phyloP scores from a whole-genome alignment of 2,329 filamentous ascomycete species.

The Celoporthe dispersa region DNA sequence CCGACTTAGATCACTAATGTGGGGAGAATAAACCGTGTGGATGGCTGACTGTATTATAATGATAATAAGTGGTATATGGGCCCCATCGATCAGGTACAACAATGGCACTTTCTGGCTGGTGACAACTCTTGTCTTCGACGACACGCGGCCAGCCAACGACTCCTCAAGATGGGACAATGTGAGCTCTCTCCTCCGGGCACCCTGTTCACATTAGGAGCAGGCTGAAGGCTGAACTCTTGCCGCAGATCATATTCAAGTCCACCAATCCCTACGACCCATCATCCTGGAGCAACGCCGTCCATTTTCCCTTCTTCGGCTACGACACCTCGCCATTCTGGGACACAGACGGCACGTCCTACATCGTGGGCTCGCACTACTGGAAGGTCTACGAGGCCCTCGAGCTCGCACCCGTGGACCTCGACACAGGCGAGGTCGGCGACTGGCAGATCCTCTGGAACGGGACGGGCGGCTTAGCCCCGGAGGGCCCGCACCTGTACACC shows the following conservation, averaged over 20 bases:
- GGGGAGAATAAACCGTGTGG: too few species aligned
- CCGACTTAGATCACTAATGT: slow-evolving; percentile 32
- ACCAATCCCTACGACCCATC: slow-evolving; percentile 46
- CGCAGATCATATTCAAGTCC: slow-evolving; percentile 49
- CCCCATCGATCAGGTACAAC: slow-evolving; percentile 38
- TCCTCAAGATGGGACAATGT: slow-evolving; percentile 45
- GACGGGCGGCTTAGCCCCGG: slow-evolving; percentile 49
- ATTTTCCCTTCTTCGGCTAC: slow-evolving; percentile 55
- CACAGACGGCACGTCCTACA: slow-evolving; percentile 57
- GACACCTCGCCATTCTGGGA: slow-evolving; percentile 63
- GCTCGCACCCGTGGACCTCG: slow-evolving; percentile 44
- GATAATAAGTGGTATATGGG: slow-evolving; percentile 42
- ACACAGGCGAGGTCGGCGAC: slow-evolving; percentile 45
- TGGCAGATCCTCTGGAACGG: slow-evolving; percentile 53
- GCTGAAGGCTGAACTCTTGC: background rate
- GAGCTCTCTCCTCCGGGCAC: background rate
- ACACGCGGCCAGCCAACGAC: slow-evolving; percentile 40
- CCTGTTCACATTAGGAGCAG: background rate
- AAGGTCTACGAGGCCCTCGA: slow-evolving; percentile 46
- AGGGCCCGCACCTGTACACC: slow-evolving; percentile 59
- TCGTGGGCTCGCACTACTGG: slow-evolving; percentile 47
- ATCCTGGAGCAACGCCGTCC: slow-evolving; percentile 53
- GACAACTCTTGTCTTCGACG: slow-evolving; percentile 41
- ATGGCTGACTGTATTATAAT: background rate
- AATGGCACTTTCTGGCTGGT: slow-evolving; percentile 38